Evolutionary conservation across 1,284 basidiomycete species (phyloP).

Genomic region (Hortiboletus rubellus): DNA sequence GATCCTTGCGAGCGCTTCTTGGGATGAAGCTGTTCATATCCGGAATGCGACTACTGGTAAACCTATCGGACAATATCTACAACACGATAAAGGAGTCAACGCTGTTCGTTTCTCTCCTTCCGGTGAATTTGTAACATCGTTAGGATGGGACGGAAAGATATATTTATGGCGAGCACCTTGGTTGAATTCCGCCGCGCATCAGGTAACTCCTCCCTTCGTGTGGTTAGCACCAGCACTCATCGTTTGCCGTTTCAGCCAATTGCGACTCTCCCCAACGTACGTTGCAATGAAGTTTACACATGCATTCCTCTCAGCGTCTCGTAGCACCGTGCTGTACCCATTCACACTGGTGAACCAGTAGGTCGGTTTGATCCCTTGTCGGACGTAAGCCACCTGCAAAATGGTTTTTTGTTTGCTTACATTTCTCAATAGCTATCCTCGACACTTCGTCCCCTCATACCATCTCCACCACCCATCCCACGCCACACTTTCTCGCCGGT

Average conservation of each 20-base stretch:
- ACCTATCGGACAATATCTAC: neutral
- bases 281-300: neutral
- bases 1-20: too few species aligned
- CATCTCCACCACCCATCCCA: neutral
- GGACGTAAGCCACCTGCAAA: neutral
- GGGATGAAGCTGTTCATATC: neutral
- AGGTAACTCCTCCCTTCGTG: neutral
- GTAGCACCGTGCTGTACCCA: neutral
- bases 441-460: neutral
- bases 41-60: neutral
- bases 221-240: neutral
- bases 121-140: slow-evolving; percentile 10
- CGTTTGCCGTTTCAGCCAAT: neutral
- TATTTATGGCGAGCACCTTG: slow-evolving; percentile 7
- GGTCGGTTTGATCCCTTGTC: too few species aligned
- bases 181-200: neutral
- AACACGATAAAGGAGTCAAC: neutral
- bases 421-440: neutral
- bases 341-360: neutral
- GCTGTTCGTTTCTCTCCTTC: neutral
- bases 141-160: neutral
- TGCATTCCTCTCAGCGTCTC: neutral
- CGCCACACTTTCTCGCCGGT: too few species aligned
- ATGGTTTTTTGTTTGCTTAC: neutral
- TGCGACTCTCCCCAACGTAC: neutral